phyloP scores from a whole-genome alignment of 2,329 filamentous ascomycete genomes.

The Hypoxylon sp. region DNA sequence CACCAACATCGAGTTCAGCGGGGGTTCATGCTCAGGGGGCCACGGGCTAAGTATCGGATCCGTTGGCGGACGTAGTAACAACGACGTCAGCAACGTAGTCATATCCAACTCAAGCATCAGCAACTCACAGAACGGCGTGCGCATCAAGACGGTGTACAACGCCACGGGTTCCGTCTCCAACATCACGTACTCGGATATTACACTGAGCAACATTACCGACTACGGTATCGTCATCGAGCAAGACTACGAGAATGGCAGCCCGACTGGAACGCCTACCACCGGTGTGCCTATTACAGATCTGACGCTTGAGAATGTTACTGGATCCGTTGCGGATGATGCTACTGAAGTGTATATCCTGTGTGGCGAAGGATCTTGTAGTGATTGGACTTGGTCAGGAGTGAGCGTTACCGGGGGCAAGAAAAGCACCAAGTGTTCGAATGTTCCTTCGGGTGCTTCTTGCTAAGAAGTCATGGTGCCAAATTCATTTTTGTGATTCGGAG shows the following conservation, averaged over 20 bases:
- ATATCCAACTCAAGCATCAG: conserved; percentile 64
- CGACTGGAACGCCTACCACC: conserved; percentile 60
- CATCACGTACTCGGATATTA: conserved; percentile 69
- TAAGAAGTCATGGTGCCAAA: conserved; percentile 18
- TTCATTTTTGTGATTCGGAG: neutral
- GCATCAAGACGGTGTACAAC: conserved; percentile 70
- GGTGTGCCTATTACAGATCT: conserved; percentile 64
- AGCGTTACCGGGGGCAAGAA: conserved; percentile 58
- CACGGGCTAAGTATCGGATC: conserved; percentile 73
- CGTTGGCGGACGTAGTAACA: conserved; percentile 69
- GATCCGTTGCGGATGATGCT: conserved; percentile 54
- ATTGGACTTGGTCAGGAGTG: conserved; percentile 57
- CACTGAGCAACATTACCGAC: conserved; percentile 63
- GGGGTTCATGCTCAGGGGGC: conserved; percentile 65
- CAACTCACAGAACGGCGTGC: conserved; percentile 70
- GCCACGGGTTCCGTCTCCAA: conserved; percentile 67
- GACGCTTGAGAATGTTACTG: conserved; percentile 59
- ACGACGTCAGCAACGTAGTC: conserved; percentile 67
- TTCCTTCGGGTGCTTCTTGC: conserved; percentile 49
- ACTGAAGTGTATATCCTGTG: conserved; percentile 59
- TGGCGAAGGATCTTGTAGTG: conserved; percentile 55
- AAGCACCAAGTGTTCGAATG: conserved; percentile 73
- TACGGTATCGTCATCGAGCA: conserved; percentile 73
- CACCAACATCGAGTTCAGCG: conserved; percentile 59
- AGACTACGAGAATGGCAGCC: conserved; percentile 65